phyloP scores from a whole-genome alignment of 2,329 filamentous ascomycete species.

The Cercospora citrullina region DNA sequence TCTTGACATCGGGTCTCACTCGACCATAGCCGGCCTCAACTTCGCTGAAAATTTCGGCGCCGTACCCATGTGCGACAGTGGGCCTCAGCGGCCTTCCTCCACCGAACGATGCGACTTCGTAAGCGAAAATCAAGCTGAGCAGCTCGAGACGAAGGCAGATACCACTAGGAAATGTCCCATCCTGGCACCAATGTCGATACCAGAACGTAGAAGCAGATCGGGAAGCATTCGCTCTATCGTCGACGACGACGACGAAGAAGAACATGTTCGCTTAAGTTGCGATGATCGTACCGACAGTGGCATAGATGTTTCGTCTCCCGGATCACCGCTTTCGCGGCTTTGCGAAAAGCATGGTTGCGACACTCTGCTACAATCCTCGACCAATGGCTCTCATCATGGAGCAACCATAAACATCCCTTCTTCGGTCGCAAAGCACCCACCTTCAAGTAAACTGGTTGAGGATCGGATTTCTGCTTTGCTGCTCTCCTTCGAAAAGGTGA shows the following conservation, averaged over 20 bases:
- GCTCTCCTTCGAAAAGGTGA: background rate
- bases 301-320: background rate
- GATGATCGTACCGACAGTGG: background rate
- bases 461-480: background rate
- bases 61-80: background rate
- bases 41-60: background rate
- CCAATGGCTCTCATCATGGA: background rate
- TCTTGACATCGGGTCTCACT: background rate
- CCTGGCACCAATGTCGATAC: background rate
- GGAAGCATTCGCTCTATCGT: background rate
- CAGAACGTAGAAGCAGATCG: background rate
- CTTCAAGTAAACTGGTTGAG: background rate
- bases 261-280: background rate
- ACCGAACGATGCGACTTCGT: background rate
- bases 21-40: background rate
- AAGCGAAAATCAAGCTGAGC: background rate
- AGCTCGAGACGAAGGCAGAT: background rate
- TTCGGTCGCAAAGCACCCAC: background rate
- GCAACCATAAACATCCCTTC: background rate
- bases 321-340: background rate
- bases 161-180: background rate
- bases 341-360: background rate
- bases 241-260: background rate
- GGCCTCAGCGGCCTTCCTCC: background rate
- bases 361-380: background rate